Base-by-base conservation (phyloP, 768 basidiomycete genomes). In the Strobilomyces echinocephalus region DNA sequence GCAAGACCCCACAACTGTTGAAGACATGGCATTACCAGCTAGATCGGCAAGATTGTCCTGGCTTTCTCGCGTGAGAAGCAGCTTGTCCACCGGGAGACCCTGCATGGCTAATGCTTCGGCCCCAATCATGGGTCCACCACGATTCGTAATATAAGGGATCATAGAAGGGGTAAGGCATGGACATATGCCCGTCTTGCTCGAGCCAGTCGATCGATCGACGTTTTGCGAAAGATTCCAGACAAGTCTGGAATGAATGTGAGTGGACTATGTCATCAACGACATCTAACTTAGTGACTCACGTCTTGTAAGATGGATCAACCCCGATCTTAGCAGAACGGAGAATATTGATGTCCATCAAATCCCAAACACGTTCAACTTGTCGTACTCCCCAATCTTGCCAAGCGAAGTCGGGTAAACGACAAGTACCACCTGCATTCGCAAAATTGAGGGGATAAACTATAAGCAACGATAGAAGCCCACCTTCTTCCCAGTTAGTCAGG, bases 141-240 rank as follows among this genome's bases (percentile, higher is more conserved):
- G 92, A 65, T 89, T 93, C 42, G 95, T 92, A 66, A 95, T 87
- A 62, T 93, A 97, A 0, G 95, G 91, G 57, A 97, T 97, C 93
- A 95, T 97, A 28, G 90, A 86, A 1, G 95, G 95, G 0, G 95
- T 97, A 16, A 97, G 81, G 70, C 95, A 97, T 1, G 90, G 90
- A 59, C 88, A 91, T 51, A 97, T 89, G 20, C 94, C 95, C 11
- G 84, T 73, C 68, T 84, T 86, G 60, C 78, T 81, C 0, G 88
- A 86, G 8, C 89, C 88, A 42, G 87, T 92, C 26, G 87, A 87
- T 14, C 95, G 83, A 69, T 97, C 95, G 21, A 97, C 95, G 61
- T 97, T 97, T 71, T 97, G 95, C 3, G 91, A 94, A 6, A 97
- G 78, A 69, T 97, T 97, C 94, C 94, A 97, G 2, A 97, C 89